Evolutionary conservation across 2,329 filamentous ascomycete species (phyloP), one percentile per base, ranked within the genome.

Genomic region (Pezicula carpinea): DNA sequence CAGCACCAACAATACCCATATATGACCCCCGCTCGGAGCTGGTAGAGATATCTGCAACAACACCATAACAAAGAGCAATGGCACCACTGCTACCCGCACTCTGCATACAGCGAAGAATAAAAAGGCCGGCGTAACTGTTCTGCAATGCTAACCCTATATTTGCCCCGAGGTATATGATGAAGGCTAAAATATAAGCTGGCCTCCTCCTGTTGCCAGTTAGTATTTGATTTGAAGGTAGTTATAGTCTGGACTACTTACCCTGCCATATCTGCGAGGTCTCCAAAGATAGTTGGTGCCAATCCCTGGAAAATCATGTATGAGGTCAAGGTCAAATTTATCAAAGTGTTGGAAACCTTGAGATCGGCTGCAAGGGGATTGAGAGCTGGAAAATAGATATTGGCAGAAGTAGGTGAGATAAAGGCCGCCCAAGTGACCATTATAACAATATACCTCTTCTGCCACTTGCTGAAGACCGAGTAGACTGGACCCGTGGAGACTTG

Each of bases 21-120:
- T 87, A 91, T 47, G 75, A 78, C 3, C 87, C 88, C 55, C 88
- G 72, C 62, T 92, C 85, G 0, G 78, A 74, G 39, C 77, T 81
- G 0, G 83, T 80, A 0, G 82, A 75, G 5, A 90, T 74, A 57
- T 93, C 88, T 1, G 84, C 82, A 13, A 91, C 77, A 2, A 89
- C 80, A 2, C 82, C 87, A 51, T 77, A 85, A 0, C 79, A 80
- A 1, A 93, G 70, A 0, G 87, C 83, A n/a, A 89, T 71, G 0
- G 84, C 77, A 1, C 73, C 73, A 51, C 71, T 74, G 50, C 71
- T 75, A 1, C 76, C 80, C 1, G 76, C 72, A 15, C 76, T 79
- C 57, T 85, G 81, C 13, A 83, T 55, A 55, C 74, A 76, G 2
- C 81, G 70, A 4, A 84, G 64, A 1, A 77, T 69, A 29, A 85